Evolutionary conservation across 345 rosid genomes (phyloP), one percentile per base, ranked within the genome.

Genomic region (Acer campestre): DNA sequence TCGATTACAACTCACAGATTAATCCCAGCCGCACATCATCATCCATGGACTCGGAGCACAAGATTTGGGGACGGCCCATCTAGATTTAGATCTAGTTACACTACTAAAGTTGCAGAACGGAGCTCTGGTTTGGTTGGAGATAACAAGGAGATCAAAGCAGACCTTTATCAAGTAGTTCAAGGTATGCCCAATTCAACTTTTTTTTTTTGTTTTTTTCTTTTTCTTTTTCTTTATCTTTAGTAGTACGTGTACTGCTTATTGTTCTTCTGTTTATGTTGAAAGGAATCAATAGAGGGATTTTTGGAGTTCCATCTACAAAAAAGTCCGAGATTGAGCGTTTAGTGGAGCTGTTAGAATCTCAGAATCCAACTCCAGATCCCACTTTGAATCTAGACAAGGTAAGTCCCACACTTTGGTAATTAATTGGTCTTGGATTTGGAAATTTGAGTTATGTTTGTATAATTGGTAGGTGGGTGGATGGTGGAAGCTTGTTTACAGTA

Each of bases 201-300:
- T 16, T 48, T 22, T 29, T 29, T 29, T 29, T 0, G 2, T 2
- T 2, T 29, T 29, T 29, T 2, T 2, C 0, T 27, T 27, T 27
- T 27, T 27, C 1, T 1, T 27, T 27, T n/a, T n/a, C n/a, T 65
- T 48, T 3, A 16, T 66, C 0, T 16, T 38, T 10, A 22, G 75
- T 73, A 35, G 38, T 29, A 29, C 31, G 31, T 3, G n/a, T 12
- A 22, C 14, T 46, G 38, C 23, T 51, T 51, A 5, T 17, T 44
- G 42, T 20, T 69, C 61, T 17, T 55, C n/a, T 63, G 4, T 3
- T 3, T 8, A 10, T 73, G 14, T 67, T 35, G 48, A 14, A 82
- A 90, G 95, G 93, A 71, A 84, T 83, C 38, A 93, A 93, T 67
- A 95, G 97, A 84, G 97, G 99, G 51, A 85, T 95, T 42, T 95